Conservation (phyloP, 1,284 basidiomycete genomes). For the Sphaerobolus stellatus region DNA sequence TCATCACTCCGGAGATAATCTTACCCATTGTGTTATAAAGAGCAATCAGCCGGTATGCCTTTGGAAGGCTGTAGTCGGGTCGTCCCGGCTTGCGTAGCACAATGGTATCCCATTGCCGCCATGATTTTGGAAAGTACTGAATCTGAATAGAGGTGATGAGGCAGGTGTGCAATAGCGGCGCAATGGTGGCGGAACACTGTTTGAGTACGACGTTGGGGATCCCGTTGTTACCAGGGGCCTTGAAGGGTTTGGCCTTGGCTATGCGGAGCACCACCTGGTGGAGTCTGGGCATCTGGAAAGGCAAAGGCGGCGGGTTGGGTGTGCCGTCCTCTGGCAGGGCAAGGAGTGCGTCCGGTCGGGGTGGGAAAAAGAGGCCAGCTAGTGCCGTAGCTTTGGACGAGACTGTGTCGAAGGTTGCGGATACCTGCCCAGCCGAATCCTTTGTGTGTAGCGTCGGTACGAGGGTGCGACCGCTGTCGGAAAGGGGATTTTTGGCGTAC, state of each 20-base stretch:
- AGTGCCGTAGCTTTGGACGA: too few relatives aligned
- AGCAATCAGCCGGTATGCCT: slow-evolving; percentile 15
- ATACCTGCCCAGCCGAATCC: too few relatives aligned
- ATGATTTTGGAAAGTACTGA: background rate
- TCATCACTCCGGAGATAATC: slow-evolving; percentile 10
- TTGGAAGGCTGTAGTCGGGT: slow-evolving; percentile 12
- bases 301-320: too few relatives aligned
- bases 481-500: too few relatives aligned
- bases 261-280: too few relatives aligned
- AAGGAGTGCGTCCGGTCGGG: too few relatives aligned
- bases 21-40: slow-evolving; percentile 15
- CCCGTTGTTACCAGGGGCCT: background rate
- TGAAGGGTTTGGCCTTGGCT: background rate
- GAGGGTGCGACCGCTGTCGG: too few relatives aligned
- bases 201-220: background rate
- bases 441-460: too few relatives aligned
- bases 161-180: background rate
- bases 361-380: too few relatives aligned
- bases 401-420: too few relatives aligned
- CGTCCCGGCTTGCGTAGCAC: slow-evolving; percentile 15
- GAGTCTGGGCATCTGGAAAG: too few relatives aligned
- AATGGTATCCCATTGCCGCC: slow-evolving; percentile 2
- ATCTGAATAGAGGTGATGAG: background rate
- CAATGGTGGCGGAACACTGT: background rate
- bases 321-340: too few relatives aligned